Evolutionary conservation across 2,329 filamentous ascomycete genomes (phyloP).

Genomic region (Colletotrichum liriopes): DNA sequence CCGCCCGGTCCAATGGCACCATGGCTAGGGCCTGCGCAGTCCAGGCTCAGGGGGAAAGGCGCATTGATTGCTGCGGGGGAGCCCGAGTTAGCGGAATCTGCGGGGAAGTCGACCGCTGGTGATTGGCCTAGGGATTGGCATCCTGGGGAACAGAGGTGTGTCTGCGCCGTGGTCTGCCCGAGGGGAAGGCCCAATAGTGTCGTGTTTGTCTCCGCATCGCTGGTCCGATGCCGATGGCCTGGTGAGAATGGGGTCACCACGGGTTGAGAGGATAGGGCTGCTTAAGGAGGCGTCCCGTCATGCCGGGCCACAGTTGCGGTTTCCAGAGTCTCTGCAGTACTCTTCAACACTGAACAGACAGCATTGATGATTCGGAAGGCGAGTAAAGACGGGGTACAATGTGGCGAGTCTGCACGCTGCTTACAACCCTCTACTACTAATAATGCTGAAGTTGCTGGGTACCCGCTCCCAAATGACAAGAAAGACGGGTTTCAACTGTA

Average conservation of each 20-base stretch:
- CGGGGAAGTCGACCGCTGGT: conserved; percentile 13
- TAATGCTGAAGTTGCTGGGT: too few species aligned
- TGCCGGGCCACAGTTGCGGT: too few species aligned
- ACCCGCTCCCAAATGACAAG: rapidly evolving
- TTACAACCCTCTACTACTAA: too few species aligned
- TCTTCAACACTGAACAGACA: too few species aligned
- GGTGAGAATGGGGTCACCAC: background rate
- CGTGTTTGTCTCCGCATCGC: background rate
- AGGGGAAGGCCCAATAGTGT: background rate
- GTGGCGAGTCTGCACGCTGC: too few species aligned
- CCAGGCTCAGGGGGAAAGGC: background rate
- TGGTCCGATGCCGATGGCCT: conserved; percentile 1
- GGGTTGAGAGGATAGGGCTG: too few species aligned
- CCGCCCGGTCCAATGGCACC: conserved; percentile 6
- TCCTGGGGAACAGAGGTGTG: too few species aligned
- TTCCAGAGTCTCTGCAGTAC: too few species aligned
- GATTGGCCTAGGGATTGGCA: conserved; percentile 12
- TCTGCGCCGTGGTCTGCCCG: background rate
- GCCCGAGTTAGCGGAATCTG: conserved; percentile 30
- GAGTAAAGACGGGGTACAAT: too few species aligned
- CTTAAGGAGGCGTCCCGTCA: too few species aligned
- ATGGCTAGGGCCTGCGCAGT: background rate
- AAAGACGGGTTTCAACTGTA: too few species aligned
- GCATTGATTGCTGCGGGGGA: conserved; percentile 37
- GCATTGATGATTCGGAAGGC: too few species aligned